Evolutionary conservation across 2,329 filamentous ascomycete species (phyloP).

Genomic region (Phialophora expanda): DNA sequence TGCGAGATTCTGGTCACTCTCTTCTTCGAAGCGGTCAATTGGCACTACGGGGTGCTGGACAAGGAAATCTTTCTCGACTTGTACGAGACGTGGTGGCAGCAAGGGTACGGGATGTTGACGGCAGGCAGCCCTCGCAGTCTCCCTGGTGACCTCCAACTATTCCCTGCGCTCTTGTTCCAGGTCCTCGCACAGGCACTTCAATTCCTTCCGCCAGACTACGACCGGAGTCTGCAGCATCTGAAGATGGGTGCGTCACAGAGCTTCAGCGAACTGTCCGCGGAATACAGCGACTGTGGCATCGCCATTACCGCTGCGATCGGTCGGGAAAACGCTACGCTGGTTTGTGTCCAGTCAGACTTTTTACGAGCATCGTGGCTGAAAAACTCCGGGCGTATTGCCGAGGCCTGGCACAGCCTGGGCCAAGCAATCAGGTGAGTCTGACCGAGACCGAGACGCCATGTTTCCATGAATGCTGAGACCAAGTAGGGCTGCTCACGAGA

Average conservation of each 20-base stretch:
- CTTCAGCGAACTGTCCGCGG: not conserved
- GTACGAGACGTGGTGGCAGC: conserved; percentile 1
- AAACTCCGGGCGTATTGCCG: not conserved
- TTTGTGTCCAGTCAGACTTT: not conserved
- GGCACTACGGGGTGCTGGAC: not conserved
- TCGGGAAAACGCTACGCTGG: not conserved
- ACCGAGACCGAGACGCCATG: not conserved
- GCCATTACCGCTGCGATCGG: not conserved
- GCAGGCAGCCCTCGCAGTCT: not conserved
- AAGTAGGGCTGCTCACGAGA: not conserved
- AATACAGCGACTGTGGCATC: not conserved
- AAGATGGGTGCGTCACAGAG: not conserved
- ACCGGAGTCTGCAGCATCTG: not conserved
- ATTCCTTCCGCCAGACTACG: not conserved
- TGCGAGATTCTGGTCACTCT: conserved; percentile 3
- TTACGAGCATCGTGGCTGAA: not conserved
- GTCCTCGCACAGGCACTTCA: not conserved
- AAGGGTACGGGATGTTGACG: not conserved
- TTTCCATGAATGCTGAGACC: not conserved
- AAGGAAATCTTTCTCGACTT: not conserved
- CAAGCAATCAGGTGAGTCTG: not conserved
- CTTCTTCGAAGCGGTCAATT: not conserved
- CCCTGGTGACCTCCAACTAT: not conserved
- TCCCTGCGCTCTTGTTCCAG: not conserved
- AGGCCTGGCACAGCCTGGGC: not conserved